Base-by-base conservation (phyloP, 495 filamentous ascomycete species). In the Tuber umbilicatum region DNA sequence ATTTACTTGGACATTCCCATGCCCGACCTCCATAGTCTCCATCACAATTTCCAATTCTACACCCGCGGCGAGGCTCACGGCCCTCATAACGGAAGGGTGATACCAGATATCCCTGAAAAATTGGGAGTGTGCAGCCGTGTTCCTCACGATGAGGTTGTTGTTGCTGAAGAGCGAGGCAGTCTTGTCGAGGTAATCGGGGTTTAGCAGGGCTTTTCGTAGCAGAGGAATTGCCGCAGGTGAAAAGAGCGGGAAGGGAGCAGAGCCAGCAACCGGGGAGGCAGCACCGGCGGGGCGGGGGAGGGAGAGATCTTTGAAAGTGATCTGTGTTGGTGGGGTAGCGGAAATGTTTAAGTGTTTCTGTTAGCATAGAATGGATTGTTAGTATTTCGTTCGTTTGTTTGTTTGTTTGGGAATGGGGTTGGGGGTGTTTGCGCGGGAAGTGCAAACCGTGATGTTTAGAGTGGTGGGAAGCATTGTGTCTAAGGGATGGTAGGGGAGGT, bases 1-100 rank as follows among this genome's bases (percentile, higher is more conserved):
- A 35, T 81, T 74, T 35, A 80, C 72, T 40, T 85, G 84, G 31
- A 84, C 80, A 45, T 84, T 84, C 0, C 83, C 83, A 76, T 84
- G 83, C 0, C 81, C 83, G 17, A 84, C 81, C 43, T 84, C 83
- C n/a, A 78, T 64, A 1, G 78, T 81, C 9, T 82, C 76, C 83
- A 84, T 82, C 21, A 82, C 72, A 6, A 81, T 68, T 37, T 77
- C 79, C 43, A 84, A 68, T 37, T 80, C 76, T 1, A 84, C 81
- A 9, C 82, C 83, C 0, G 73, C 75, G 35, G 77, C 78, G 2
- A 82, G 78, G 37, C 78, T 81, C 3, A 84, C 74, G 16, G 81
- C 81, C 17, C 75, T 73, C 73, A 82, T 78, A 10, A 81, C 82
- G n/a, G 80, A 74, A 3, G 82, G 83, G 38, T 83, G 74, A 5